Percentiles rank a stretch among this genome's conserved stretches.
Evolutionary conservation across 164 flowering plant genomes (phyloP).

Genomic region (Sextonia rubra): DNA sequence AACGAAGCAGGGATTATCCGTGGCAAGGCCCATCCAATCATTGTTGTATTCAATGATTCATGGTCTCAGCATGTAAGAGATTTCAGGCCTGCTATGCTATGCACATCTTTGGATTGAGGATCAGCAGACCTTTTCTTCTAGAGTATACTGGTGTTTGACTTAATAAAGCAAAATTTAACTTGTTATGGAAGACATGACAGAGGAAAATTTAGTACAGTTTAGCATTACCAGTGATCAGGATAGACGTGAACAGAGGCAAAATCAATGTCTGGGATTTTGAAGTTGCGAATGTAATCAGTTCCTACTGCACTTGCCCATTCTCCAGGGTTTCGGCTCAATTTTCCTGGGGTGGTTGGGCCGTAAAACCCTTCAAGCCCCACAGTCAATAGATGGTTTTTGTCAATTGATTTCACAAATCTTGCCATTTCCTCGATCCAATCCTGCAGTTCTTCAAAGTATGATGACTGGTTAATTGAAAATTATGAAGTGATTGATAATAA

Average conservation of each 20-base stretch:
- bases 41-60: neutral
- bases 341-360: conserved; percentile 62
- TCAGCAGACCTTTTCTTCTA: neutral
- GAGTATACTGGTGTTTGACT: neutral
- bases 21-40: neutral
- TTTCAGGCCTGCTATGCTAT: neutral
- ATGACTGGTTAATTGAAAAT: neutral
- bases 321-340: conserved; percentile 59
- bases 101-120: neutral
- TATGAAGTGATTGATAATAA: neutral
- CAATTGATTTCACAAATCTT: conserved; percentile 68
- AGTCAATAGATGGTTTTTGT: conserved; percentile 71
- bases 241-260: conserved; percentile 86
- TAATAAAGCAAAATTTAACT: neutral
- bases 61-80: neutral
- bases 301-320: conserved; percentile 70
- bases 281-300: conserved; percentile 73
- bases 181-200: neutral
- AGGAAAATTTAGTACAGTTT: neutral
- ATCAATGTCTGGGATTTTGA: conserved; percentile 51
- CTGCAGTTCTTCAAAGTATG: conserved; percentile 37
- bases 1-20: neutral
- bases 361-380: conserved; percentile 93
- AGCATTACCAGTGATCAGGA: conserved; percentile 77
- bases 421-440: conserved; percentile 95